Evolutionary conservation across 2,329 filamentous ascomycete species (phyloP), one percentile per base, ranked within the genome.

Genomic region (Phyllosticta paracitricarpa): DNA sequence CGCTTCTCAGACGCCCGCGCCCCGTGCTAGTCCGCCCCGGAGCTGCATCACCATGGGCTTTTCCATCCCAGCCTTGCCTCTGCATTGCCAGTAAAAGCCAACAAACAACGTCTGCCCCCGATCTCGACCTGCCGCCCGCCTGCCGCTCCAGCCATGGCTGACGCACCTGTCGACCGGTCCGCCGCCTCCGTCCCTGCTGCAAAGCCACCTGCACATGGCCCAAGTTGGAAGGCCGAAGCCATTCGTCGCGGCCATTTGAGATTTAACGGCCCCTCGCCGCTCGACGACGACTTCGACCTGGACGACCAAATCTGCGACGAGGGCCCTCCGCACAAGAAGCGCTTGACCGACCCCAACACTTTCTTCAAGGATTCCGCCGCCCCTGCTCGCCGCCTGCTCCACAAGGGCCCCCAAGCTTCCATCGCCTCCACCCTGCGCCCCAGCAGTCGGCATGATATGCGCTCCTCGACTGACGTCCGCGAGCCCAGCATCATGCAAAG

Each of bases 201-300:
- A 66, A 68, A 57, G 65, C 58, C 25, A 63, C 58, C 51, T 48
- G 59, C 72, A 62, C 68, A 70, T 61, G 70, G 72, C 25, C 71
- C 72, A 7, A 73, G 70, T 64, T 74, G 71, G 72, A 75, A 74
- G 65, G 71, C 71, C 0, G 73, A 73, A 59, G 73, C 73, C 2
- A 75, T 75, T 53, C 68, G 73, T 12, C 69, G 70, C 58, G 73
- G 73, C 2, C 65, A 73, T 58, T 64, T 75, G 51, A 73, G 74
- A 61, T 74, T 75, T 57, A 73, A 70, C 58, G 71, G 72, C 6
- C 73, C 73, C 9, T 69, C 74, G 58, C 73, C 72, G 17, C 59
- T 48, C 19, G 59, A 52, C 17, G 59, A 52, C 35, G 26, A 57
- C 28, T 40, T 48, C 48, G 52, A 40, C 55, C 51, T 53, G 10